Evolutionary conservation across 2,329 filamentous ascomycete genomes (phyloP).

Genomic region (Neonectria hederae): DNA sequence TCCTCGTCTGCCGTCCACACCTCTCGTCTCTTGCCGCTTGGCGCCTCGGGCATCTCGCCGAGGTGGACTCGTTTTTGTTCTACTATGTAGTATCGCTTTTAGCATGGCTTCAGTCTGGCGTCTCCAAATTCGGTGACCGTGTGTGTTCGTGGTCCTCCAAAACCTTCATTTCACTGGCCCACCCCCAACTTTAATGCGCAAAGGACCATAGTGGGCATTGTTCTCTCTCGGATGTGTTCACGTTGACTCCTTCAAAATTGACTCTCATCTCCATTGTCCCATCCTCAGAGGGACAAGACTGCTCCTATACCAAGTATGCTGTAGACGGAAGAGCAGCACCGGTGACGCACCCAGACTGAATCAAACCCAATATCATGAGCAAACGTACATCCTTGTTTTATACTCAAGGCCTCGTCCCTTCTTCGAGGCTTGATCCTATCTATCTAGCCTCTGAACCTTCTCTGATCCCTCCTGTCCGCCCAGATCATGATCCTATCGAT

Average conservation of each 20-base stretch:
- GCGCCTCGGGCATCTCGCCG: conserved; percentile 22
- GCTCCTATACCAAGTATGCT: background rate
- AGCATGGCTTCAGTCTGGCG: background rate
- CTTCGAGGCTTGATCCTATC: conserved; percentile 15
- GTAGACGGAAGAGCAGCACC: background rate
- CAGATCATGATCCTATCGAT: conserved; percentile 1
- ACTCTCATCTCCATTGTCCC: background rate
- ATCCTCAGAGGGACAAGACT: background rate
- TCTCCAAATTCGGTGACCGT: background rate
- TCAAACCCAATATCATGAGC: background rate
- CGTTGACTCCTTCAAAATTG: background rate
- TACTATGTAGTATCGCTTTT: background rate
- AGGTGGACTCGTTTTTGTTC: background rate
- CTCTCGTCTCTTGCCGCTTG: background rate
- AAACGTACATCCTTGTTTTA: conserved; percentile 21
- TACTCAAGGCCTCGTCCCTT: conserved; percentile 9
- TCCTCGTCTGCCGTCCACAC: background rate
- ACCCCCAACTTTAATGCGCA: background rate
- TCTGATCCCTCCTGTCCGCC: background rate
- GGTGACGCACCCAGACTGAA: background rate
- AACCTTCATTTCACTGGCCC: background rate
- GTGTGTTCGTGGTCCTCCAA: background rate
- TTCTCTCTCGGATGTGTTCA: background rate
- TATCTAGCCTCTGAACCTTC: conserved; percentile 10
- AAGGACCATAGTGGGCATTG: background rate